Evolutionary conservation across 2,329 filamentous ascomycete genomes (phyloP).

Genomic region (Alternaria triticina): DNA sequence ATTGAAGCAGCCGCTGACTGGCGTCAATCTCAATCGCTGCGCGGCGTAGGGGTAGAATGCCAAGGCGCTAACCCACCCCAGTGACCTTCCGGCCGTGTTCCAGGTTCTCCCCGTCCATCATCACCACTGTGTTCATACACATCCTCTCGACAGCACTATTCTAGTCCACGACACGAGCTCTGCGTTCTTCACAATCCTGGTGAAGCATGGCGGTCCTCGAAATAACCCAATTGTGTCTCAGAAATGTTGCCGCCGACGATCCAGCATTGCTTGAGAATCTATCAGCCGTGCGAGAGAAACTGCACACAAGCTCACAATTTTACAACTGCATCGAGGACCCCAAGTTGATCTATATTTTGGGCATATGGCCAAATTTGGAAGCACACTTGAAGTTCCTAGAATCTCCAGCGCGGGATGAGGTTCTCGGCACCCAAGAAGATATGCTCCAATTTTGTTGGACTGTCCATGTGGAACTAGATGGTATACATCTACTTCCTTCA

Average conservation of each 20-base stretch:
- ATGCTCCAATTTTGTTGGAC: slow-evolving; percentile 40
- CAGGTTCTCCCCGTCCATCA: not conserved
- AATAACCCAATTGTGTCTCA: slow-evolving; percentile 36
- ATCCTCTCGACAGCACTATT: slow-evolving; percentile 28
- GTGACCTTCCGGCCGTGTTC: not conserved
- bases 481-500: slow-evolving; percentile 26
- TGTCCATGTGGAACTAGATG: slow-evolving; percentile 32
- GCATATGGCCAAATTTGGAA: slow-evolving; percentile 37
- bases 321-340: slow-evolving; percentile 39
- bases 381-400: slow-evolving; percentile 37
- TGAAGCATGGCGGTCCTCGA: slow-evolving; percentile 38
- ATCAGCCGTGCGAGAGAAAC: slow-evolving; percentile 32
- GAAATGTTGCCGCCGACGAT: slow-evolving; percentile 24
- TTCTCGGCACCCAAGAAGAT: slow-evolving; percentile 38
- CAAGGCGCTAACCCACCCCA: not conserved
- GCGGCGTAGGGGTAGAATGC: not conserved
- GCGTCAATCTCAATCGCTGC: not conserved
- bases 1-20: not conserved
- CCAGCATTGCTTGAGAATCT: slow-evolving; percentile 35
- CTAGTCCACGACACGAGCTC: slow-evolving; percentile 30
- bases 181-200: slow-evolving; percentile 14
- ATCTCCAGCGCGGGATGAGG: slow-evolving; percentile 31
- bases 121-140: not conserved
- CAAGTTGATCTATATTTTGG: slow-evolving; percentile 39
- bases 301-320: slow-evolving; percentile 37